Evolutionary conservation across 352 stramenopile genomes (phyloP).

Genomic region (Phytophthora vignae): DNA sequence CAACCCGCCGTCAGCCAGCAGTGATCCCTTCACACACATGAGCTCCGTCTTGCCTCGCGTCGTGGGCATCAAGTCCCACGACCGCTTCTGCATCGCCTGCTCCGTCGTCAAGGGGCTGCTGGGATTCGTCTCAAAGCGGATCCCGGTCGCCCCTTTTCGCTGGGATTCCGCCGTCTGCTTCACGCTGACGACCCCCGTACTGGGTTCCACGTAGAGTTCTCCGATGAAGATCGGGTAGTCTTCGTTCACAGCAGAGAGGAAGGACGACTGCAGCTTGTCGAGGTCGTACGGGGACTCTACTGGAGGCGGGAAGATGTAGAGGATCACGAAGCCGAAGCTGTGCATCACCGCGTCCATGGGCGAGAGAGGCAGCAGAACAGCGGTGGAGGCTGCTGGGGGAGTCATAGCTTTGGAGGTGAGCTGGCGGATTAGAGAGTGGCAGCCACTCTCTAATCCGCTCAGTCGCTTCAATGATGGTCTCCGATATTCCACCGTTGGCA

Average conservation of each 20-base stretch:
- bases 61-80: constrained; percentile 46
- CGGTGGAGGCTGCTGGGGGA: not conserved
- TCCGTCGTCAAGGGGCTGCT: constrained; percentile 40
- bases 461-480: not conserved
- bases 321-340: constrained; percentile 49
- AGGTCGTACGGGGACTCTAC: constrained; percentile 40
- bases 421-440: not conserved
- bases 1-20: constrained; percentile 57
- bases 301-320: constrained; percentile 64
- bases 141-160: constrained; percentile 26
- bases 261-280: constrained; percentile 44
- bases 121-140: constrained; percentile 48
- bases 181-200: constrained; percentile 42
- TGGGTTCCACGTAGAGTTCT: constrained; percentile 35
- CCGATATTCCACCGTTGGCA: constrained; percentile 3
- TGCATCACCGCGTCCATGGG: constrained; percentile 63
- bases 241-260: constrained; percentile 44
- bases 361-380: constrained; percentile 41
- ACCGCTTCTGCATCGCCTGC: constrained; percentile 38
- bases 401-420: not conserved
- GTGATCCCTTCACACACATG: constrained; percentile 46
- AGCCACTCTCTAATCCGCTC: no score
- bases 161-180: constrained; percentile 27
- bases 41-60: constrained; percentile 28
- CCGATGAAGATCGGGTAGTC: constrained; percentile 64